Conservation (phyloP, 306 rosid genomes). For the Begonia fuchsioides region DNA sequence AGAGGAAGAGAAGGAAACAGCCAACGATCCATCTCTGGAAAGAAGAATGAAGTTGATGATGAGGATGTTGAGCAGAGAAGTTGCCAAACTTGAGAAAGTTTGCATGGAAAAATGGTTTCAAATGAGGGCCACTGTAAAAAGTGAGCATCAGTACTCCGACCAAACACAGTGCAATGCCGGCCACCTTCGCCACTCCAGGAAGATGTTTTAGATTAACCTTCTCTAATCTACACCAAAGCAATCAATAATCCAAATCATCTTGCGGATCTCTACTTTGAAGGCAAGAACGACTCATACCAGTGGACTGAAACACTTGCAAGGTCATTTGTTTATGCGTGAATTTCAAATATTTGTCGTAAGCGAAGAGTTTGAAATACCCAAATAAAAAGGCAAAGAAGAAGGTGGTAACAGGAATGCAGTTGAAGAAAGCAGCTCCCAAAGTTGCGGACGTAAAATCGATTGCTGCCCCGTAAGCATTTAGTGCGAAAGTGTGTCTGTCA, state of each 20-base stretch:
- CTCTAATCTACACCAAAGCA: conserved; percentile 26
- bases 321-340: too few species aligned
- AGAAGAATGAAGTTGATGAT: conserved; percentile 15
- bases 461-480: conserved; percentile 9
- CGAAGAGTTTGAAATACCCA: conserved; percentile 19
- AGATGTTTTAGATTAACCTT: conserved; percentile 26
- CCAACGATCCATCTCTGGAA: conserved; percentile 36
- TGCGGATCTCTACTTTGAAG: too few species aligned
- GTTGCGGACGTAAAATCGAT: conserved; percentile 9
- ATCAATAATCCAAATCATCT: too few species aligned
- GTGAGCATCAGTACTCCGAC: conserved; percentile 37
- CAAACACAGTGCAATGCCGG: conserved; percentile 32
- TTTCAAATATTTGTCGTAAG: too few species aligned
- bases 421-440: conserved; percentile 11
- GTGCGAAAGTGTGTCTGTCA: neutral
- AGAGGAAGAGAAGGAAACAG: conserved; percentile 21
- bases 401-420: conserved; percentile 71
- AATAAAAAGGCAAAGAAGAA: conserved; percentile 60
- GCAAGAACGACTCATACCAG: too few species aligned
- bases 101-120: conserved; percentile 14
- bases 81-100: conserved; percentile 1
- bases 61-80: conserved; percentile 1
- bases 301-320: too few species aligned
- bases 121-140: conserved; percentile 44
- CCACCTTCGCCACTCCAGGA: conserved; percentile 36